These are phyloP conservation scores for Luzula sylvatica DNA, from an alignment of 176 grass and related monocot genomes.

Conservation along the genomic window DNA sequence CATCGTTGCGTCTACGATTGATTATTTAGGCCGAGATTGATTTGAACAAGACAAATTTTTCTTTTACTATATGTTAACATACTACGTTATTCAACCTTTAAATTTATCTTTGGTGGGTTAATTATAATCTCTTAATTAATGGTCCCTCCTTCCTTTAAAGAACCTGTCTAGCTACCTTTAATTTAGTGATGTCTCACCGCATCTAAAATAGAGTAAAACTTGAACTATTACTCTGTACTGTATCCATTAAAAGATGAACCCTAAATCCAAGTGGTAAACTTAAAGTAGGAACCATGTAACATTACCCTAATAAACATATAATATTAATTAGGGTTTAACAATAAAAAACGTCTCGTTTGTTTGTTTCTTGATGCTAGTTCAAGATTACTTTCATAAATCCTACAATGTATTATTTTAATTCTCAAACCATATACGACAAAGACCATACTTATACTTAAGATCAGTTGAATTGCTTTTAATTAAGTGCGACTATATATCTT, in stretches of 20 bases:
- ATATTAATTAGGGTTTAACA: too few relatives aligned
- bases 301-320: too few relatives aligned
- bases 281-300: too few relatives aligned
- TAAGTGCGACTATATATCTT: conserved; percentile 31
- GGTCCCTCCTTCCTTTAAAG: neutral
- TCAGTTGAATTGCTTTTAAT: conserved; percentile 10
- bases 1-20: conserved; percentile 12
- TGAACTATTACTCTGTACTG: conserved; percentile 9
- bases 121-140: conserved; percentile 4
- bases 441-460: conserved; percentile 21
- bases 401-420: conserved; percentile 15
- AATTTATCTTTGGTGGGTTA: too few relatives aligned
- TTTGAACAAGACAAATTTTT: too few relatives aligned
- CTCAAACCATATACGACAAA: conserved; percentile 26
- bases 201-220: conserved; percentile 33
- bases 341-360: too few relatives aligned
- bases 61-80: too few relatives aligned
- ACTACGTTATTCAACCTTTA: too few relatives aligned
- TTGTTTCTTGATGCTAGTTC: too few relatives aligned
- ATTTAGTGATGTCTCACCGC: conserved; percentile 50
- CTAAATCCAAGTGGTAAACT: too few relatives aligned
- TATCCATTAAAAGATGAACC: neutral
- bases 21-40: neutral
- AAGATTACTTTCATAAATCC: neutral
- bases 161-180: conserved; percentile 13